Conservation (phyloP, 805 yeast species). For the Komagataella mondaviorum region DNA sequence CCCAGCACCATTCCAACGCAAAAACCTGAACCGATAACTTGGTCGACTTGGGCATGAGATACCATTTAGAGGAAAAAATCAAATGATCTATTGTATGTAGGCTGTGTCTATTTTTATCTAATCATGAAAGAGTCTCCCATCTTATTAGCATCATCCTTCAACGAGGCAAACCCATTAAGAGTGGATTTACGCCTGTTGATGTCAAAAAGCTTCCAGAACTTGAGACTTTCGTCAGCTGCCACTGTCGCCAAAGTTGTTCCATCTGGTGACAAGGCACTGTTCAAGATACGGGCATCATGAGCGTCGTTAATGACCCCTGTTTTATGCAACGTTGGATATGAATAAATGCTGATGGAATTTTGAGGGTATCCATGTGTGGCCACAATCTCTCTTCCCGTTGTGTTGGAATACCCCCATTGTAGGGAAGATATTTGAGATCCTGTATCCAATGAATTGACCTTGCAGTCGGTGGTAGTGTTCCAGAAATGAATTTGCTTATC, state of each 20-base stretch:
- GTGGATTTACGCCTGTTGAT: not conserved
- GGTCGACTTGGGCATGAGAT: constrained; percentile 7
- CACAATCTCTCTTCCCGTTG: constrained; percentile 70
- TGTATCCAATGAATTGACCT: constrained; percentile 77
- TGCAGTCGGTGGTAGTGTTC: constrained; percentile 85
- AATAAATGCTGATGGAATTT: constrained; percentile 70
- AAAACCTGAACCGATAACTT: not conserved
- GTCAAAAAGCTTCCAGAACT: constrained; percentile 89
- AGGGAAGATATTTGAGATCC: constrained; percentile 92
- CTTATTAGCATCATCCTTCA: not conserved
- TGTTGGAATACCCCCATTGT: constrained; percentile 74
- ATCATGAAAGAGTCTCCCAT: not conserved
- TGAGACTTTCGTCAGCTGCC: constrained; percentile 91
- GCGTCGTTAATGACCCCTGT: constrained; percentile 81
- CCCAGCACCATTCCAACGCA: constrained; percentile 25
- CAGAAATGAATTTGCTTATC: constrained; percentile 87
- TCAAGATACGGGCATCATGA: constrained; percentile 79
- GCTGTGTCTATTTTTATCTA: constrained; percentile 6
- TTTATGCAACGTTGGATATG: constrained; percentile 74
- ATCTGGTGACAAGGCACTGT: constrained; percentile 81
- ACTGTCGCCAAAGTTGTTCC: constrained; percentile 84
- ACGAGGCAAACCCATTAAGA: not conserved
- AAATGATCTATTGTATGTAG: constrained; percentile 50
- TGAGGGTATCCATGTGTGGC: constrained; percentile 92
- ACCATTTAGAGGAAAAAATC: constrained; percentile 77